phyloP scores from a whole-genome alignment of 257 asterid genomes.

The Gentiana macrophylla region DNA sequence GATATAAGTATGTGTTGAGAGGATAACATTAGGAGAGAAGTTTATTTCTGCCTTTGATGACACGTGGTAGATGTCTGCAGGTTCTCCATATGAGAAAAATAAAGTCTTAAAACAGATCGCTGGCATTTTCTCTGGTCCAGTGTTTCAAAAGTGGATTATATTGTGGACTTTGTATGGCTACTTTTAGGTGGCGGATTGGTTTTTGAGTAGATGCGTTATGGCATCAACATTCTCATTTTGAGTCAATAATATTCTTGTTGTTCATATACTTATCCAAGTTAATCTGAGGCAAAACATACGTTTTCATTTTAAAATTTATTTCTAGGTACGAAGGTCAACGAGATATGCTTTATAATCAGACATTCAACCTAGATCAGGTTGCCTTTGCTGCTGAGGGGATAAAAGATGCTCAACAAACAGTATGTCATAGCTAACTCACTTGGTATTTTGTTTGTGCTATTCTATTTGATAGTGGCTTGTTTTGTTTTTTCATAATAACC shows the following conservation, averaged over 20 bases:
- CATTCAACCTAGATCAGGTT: constrained; percentile 88
- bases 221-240: not conserved
- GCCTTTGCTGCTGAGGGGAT: constrained; percentile 94
- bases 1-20: too few species aligned
- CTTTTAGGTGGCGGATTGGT: not conserved
- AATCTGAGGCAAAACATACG: not conserved
- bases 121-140: too few species aligned
- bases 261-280: not conserved
- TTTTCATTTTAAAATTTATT: constrained; percentile 10
- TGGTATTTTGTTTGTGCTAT: not conserved
- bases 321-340: constrained; percentile 94
- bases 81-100: too few species aligned
- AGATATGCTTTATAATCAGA: constrained; percentile 85
- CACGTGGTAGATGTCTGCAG: too few species aligned
- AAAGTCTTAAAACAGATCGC: too few species aligned
- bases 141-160: too few species aligned
- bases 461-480: not conserved
- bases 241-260: not conserved
- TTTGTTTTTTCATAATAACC: too few species aligned
- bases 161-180: too few species aligned
- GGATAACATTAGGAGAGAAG: too few species aligned
- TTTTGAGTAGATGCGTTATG: not conserved
- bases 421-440: constrained; percentile 22
- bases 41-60: too few species aligned
- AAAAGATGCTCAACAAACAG: constrained; percentile 96